Evolutionary conservation across 2,329 filamentous ascomycete genomes (phyloP).

Genomic region (Penicillium sp.): DNA sequence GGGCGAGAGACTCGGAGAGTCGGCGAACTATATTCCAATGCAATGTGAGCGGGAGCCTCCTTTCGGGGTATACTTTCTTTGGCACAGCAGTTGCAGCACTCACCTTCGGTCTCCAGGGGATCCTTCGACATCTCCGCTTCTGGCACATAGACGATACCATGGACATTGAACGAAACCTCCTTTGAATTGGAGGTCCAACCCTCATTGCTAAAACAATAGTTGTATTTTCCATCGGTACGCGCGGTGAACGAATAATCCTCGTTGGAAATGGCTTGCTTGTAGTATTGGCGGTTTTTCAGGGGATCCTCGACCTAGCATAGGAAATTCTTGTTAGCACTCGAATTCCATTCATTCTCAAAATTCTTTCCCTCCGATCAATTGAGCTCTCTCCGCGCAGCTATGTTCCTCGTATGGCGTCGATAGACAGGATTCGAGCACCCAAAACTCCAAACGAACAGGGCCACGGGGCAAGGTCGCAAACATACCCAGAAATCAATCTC

Average conservation of each 20-base stretch:
- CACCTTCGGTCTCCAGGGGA: constrained; percentile 85
- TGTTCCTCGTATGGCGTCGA: too few species aligned
- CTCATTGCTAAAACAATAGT: constrained; percentile 99
- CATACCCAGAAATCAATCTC: constrained; percentile 98
- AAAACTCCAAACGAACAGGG: neutral
- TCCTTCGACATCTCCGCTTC: constrained; percentile 79
- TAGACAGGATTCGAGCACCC: too few species aligned
- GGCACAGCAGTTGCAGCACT: constrained; percentile 22
- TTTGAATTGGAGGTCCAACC: constrained; percentile 94
- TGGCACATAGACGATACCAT: constrained; percentile 94
- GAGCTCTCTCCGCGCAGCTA: too few species aligned
- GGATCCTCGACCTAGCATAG: constrained; percentile 68
- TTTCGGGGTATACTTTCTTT: too few species aligned
- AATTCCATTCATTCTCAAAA: too few species aligned
- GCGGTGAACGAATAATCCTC: constrained; percentile 93
- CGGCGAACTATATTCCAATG: constrained; percentile 57
- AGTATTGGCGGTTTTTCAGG: constrained; percentile 65
- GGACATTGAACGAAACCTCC: constrained; percentile 98
- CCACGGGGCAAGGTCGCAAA: constrained; percentile 8
- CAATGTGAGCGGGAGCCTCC: constrained; percentile 4
- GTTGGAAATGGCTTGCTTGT: constrained; percentile 74
- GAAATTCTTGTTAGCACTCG: constrained; percentile 10
- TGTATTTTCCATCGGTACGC: constrained; percentile 75
- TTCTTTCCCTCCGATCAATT: too few species aligned
- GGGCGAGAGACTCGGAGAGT: constrained; percentile 76